These are phyloP conservation scores for Fusarium nurragi DNA, from an alignment of 2,329 filamentous ascomycete genomes.

Conservation along the genomic window DNA sequence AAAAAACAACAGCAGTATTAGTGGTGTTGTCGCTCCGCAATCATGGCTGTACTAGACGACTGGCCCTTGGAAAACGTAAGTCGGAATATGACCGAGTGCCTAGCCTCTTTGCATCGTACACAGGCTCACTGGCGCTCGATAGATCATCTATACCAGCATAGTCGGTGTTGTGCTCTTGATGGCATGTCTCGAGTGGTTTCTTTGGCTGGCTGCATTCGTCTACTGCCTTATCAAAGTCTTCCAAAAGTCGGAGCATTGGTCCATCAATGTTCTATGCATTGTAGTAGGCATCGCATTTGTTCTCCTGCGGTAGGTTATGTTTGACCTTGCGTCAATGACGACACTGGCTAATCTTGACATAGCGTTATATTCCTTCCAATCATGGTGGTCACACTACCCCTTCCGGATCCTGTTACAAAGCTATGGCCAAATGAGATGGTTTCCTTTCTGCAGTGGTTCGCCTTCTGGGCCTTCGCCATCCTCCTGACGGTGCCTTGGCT, in stretches of 20 bases:
- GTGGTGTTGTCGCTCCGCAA: conserved; percentile 7
- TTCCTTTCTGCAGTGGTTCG: conserved; percentile 86
- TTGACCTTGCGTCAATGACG: not conserved
- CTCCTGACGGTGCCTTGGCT: conserved; percentile 90
- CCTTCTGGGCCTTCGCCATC: conserved; percentile 90
- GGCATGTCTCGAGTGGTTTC: conserved; percentile 89
- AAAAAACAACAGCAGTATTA: not conserved
- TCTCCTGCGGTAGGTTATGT: conserved; percentile 70
- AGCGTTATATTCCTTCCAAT: conserved; percentile 89
- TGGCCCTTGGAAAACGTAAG: conserved; percentile 62
- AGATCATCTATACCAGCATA: conserved; percentile 88
- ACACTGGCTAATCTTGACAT: not conserved
- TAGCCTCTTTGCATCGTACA: not conserved
- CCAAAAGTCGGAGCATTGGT: conserved; percentile 88
- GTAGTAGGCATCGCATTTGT: conserved; percentile 79
- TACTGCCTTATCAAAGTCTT: conserved; percentile 93
- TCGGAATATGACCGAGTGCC: not conserved
- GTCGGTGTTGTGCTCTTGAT: conserved; percentile 84
- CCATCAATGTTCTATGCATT: conserved; percentile 79
- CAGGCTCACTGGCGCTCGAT: not conserved
- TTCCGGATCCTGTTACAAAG: conserved; percentile 76
- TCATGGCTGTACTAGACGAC: conserved; percentile 56
- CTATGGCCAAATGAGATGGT: conserved; percentile 79
- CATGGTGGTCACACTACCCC: conserved; percentile 90
- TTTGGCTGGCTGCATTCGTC: conserved; percentile 92